Evolutionary conservation across 202 grass and related monocot genomes (phyloP), one percentile per base, ranked within the genome.

Genomic region (Setaria italica): DNA sequence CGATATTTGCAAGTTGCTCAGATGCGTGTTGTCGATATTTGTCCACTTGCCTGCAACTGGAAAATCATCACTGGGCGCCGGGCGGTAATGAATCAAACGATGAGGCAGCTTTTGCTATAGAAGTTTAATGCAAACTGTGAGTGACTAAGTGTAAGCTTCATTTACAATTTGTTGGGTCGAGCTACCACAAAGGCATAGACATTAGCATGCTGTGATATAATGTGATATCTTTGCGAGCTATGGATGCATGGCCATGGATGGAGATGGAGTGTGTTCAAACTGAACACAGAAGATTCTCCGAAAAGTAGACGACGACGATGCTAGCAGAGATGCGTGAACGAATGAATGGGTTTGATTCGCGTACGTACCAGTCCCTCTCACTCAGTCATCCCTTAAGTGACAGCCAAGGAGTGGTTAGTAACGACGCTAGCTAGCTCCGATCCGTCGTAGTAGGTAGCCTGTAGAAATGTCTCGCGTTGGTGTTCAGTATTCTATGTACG

Each of bases 271-370:
- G 32, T 63, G 47, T 67, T 67, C 49, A 59, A 48, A 70, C 41
- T 77, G 50, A 85, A 58, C 51, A 7, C 21, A 62, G 47, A 71
- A 77, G 11, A 77, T 67, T 84, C 57, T 73, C 11, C n/a, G 19
- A 20, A 17, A 30, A 77, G 1, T 45, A 11, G 41, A 68, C 46
- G 4, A 67, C 46, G 4, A 67, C 8, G 43, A 9, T 20, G 17
- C 54, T 67, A 45, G 47, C 47, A 50, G 37, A 58, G 43, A 45
- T 9, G 43, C 43, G 41, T 19, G 79, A 19, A 2, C 33, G 39
- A 21, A 2, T 47, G 39, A 21, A 47, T 72, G 15, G 39, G 20
- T 25, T 25, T 33, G 34, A 19, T 54, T 56, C 35, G n/a, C 17
- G 67, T 45, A 46, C n/a, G 11, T 46, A 25, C 19, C 43, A 19